Conservation (phyloP, 108 stramenopile species). For the Chaetoceros tenuissimus region DNA sequence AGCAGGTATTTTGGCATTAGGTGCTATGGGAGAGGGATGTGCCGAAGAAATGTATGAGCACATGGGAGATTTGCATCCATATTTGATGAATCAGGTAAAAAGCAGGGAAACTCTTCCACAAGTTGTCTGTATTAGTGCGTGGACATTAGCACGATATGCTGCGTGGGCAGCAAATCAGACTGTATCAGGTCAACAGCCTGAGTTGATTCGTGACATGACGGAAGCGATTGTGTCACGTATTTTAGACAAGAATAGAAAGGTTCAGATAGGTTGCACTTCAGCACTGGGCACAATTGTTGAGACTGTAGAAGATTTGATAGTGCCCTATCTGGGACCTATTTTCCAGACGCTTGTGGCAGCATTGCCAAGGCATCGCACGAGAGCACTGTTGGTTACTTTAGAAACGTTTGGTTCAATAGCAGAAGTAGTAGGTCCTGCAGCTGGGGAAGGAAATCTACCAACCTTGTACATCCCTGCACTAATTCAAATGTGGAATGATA, state of each 20-base stretch:
- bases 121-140: slow-evolving; percentile 73
- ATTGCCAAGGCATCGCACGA: slow-evolving; percentile 53
- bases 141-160: slow-evolving; percentile 79
- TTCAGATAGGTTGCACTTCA: slow-evolving; percentile 78
- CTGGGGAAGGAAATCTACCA: slow-evolving; percentile 72
- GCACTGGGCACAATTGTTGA: slow-evolving; percentile 79
- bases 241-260: slow-evolving; percentile 66
- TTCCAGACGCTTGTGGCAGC: slow-evolving; percentile 55
- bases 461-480: slow-evolving; percentile 66
- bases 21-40: slow-evolving; percentile 86
- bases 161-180: slow-evolving; percentile 77
- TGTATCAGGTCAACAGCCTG: slow-evolving; percentile 43
- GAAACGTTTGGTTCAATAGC: slow-evolving; percentile 84
- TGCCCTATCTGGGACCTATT: slow-evolving; percentile 72
- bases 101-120: slow-evolving; percentile 54
- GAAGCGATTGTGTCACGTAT: slow-evolving; percentile 61
- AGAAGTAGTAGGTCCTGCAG: slow-evolving; percentile 63
- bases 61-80: slow-evolving; percentile 71
- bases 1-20: slow-evolving; percentile 81
- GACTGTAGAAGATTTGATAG: slow-evolving; percentile 69
- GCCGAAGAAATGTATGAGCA: slow-evolving; percentile 61
- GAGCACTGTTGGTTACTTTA: slow-evolving; percentile 74
- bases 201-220: slow-evolving; percentile 57
- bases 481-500: slow-evolving; percentile 47
- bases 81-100: slow-evolving; percentile 60